Percentiles rank a stretch among this genome's conserved stretches.
phyloP scores from a whole-genome alignment of 768 basidiomycete genomes.

The Suillus alpinus region DNA sequence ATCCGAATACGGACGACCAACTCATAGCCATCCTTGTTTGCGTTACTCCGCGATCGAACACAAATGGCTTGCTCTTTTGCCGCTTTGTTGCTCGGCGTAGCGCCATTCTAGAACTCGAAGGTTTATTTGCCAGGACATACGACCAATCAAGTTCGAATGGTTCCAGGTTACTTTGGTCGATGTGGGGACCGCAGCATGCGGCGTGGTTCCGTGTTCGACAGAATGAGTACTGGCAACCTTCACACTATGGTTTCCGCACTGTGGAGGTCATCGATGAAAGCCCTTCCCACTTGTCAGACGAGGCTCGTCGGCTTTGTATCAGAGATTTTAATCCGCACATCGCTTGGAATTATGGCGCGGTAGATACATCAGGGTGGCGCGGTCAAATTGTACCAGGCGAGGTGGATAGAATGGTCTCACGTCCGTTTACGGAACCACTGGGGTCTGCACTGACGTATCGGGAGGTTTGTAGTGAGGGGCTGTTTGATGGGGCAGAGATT shows the following conservation, averaged over 20 bases:
- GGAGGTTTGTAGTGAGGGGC: too few species aligned
- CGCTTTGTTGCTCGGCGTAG: constrained; percentile 50
- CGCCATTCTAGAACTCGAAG: constrained; percentile 31
- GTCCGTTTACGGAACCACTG: constrained; percentile 28
- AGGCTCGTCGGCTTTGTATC: constrained; percentile 25
- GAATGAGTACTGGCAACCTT: constrained; percentile 43
- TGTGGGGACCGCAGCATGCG: constrained; percentile 50
- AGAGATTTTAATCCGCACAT: constrained; percentile 37
- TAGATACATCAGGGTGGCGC: constrained; percentile 10
- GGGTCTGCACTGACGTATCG: too few species aligned
- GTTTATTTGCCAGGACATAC: neutral
- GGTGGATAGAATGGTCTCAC: constrained; percentile 23
- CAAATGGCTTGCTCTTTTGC: constrained; percentile 32
- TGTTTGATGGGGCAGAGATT: too few species aligned
- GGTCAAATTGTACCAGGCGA: constrained; percentile 23
- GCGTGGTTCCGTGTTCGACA: constrained; percentile 43
- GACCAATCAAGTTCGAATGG: neutral
- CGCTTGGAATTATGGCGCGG: constrained; percentile 2
- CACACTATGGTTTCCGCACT: constrained; percentile 49
- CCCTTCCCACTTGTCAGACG: neutral
- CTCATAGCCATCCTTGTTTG: too few species aligned
- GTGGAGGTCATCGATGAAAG: constrained; percentile 36
- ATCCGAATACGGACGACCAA: too few species aligned
- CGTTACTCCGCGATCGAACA: too few species aligned
- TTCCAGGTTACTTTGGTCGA: constrained; percentile 39